phyloP scores from a whole-genome alignment of 495 filamentous ascomycete species.

The Aspergillus cristatus region DNA sequence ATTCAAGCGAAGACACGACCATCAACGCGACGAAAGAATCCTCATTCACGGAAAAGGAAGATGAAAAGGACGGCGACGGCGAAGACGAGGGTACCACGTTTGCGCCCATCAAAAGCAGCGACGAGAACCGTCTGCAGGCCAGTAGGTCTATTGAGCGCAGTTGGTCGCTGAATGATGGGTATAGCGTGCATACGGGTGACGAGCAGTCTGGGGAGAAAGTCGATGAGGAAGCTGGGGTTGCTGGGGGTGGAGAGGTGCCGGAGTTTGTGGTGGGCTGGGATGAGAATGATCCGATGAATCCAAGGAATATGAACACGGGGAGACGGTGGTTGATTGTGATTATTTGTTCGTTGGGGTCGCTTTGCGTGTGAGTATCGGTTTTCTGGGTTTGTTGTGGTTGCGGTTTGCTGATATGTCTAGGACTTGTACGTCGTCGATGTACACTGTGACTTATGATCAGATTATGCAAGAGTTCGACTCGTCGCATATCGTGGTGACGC shows the following conservation, averaged over 20 bases:
- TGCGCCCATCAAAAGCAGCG: slow-evolving; percentile 18
- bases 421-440: slow-evolving; percentile 82
- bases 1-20: too few species aligned
- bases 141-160: slow-evolving; percentile 26
- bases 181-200: slow-evolving; percentile 36
- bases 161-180: slow-evolving; percentile 56
- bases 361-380: slow-evolving; percentile 67
- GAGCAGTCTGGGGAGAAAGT: slow-evolving; percentile 15
- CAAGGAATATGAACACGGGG: slow-evolving; percentile 55
- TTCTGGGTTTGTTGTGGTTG: neutral
- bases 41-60: too few species aligned
- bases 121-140: slow-evolving; percentile 8
- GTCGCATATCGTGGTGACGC: slow-evolving; percentile 60
- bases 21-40: too few species aligned
- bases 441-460: slow-evolving; percentile 79
- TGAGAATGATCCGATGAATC: slow-evolving; percentile 64
- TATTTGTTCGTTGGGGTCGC: slow-evolving; percentile 60
- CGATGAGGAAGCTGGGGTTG: slow-evolving; percentile 9
- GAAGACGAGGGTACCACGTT: slow-evolving; percentile 10
- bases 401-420: slow-evolving; percentile 30
- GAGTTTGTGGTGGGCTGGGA: slow-evolving; percentile 63
- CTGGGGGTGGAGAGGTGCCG: slow-evolving; percentile 8
- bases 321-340: slow-evolving; percentile 71
- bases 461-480: slow-evolving; percentile 65
- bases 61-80: neutral